These are phyloP conservation scores for Fraxinus platypoda DNA, from an alignment of 305 asterid species.

Conservation along the genomic window DNA sequence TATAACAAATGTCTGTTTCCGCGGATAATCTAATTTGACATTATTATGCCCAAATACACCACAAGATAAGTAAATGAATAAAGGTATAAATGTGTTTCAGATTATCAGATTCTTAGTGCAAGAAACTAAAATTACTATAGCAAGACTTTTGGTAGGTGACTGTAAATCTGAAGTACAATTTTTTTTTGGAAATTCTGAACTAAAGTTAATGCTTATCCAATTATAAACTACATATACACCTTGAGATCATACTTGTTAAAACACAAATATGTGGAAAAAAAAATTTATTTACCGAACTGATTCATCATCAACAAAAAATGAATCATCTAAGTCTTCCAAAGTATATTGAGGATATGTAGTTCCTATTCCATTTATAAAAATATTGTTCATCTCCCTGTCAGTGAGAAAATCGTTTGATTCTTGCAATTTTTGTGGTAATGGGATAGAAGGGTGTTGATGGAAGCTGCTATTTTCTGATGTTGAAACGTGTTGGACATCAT, in stretches of 20 bases:
- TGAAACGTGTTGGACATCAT: neutral
- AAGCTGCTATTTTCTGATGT: neutral
- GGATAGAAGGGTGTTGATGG: neutral
- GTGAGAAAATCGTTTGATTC: neutral
- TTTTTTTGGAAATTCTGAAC: neutral
- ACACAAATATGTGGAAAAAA: neutral
- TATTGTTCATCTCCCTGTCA: neutral
- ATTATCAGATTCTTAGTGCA: neutral
- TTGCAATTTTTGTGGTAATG: neutral
- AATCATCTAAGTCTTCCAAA: neutral
- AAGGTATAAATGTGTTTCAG: neutral
- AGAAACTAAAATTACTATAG: neutral
- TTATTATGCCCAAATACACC: neutral
- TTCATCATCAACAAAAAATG: neutral
- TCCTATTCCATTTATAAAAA: neutral
- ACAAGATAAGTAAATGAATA: neutral
- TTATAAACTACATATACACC: neutral
- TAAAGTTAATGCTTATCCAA: neutral
- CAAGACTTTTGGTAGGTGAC: neutral
- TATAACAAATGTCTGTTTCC: no score
- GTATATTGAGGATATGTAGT: neutral
- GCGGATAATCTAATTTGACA: neutral
- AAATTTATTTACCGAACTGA: neutral
- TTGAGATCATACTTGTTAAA: neutral
- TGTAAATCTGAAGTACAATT: neutral